Evolutionary conservation across 768 basidiomycete species (phyloP), one percentile per base, ranked within the genome.

Genomic region (Rhodotorula toruloides): DNA sequence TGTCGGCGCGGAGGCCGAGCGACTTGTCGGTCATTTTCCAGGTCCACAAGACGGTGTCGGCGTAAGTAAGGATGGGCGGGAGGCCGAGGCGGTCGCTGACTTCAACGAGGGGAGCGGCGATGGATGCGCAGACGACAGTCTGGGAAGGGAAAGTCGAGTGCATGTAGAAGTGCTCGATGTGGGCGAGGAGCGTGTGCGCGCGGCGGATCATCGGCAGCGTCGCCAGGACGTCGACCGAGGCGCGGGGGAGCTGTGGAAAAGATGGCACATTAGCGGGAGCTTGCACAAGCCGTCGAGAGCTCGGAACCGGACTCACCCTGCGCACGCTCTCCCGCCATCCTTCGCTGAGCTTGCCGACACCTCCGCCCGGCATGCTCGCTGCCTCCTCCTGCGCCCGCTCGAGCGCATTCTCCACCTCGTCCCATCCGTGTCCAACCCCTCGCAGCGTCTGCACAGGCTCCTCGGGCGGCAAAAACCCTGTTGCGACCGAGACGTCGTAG

Each of bases 391-490:
- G 52, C n/a, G 40, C 68, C n/a, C 19, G 29, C 32, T 52, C 55
- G n/a, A 90, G 77, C 54, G 39, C 58, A 0, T 40, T 42, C 42
- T 71, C 70, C 31, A 58, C 6, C n/a, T 36, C 39, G 6, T 63
- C 43, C 63, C 68, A 64, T 25, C 66, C 47, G 32, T 37, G 25
- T 31, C 73, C 10, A 84, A 87, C 22, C 76, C 78, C 55, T 83
- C 84, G 27, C 76, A 75, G 16, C 74, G 76, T 76, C 94, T 91
- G 91, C 90, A 97, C 50, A 79, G 74, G 49, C 84, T 85, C 84
- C 85, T 94, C 60, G 0, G 88, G 86, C 4, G 93, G 89, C 84
- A 97, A 87, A 77, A 98, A 97, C 0, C 94, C 93, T 0, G 91
- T 90, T 22, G 85, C 81, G 16, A 87, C 86, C 76, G 93, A 91